Conservation (phyloP, 306 rosid species). For the Hippophae rhamnoides region DNA sequence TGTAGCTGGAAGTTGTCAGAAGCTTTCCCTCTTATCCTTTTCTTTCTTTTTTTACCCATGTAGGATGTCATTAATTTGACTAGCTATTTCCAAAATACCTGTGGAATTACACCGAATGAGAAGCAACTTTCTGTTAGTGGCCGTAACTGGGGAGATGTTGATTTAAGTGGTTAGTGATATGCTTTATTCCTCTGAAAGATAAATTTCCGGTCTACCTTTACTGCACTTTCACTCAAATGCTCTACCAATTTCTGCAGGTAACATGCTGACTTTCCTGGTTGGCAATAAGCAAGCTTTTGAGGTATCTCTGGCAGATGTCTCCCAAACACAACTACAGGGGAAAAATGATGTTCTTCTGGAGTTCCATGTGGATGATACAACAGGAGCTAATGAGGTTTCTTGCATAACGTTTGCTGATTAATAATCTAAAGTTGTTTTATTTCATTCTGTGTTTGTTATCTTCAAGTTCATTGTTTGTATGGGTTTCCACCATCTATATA, state of each 20-base stretch:
- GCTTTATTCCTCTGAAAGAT: slow-evolving; percentile 2
- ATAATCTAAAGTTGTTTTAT: background rate
- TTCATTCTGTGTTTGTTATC: background rate
- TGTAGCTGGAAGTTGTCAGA: no score
- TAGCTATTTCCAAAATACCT: slow-evolving; percentile 63
- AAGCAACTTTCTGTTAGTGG: slow-evolving; percentile 94
- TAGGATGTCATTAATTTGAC: slow-evolving; percentile 77
- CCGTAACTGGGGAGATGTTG: slow-evolving; percentile 97
- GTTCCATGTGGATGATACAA: slow-evolving; percentile 95
- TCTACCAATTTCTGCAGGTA: slow-evolving; percentile 43
- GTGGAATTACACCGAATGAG: slow-evolving; percentile 66
- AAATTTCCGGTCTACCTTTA: background rate
- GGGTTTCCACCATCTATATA: no score
- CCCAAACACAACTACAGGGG: slow-evolving; percentile 92
- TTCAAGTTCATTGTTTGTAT: background rate
- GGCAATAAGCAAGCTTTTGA: slow-evolving; percentile 97
- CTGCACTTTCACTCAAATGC: slow-evolving; percentile 1
- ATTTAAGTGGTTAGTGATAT: slow-evolving; percentile 64
- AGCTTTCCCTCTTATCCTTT: background rate
- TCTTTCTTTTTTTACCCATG: slow-evolving; percentile 12
- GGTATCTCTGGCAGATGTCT: slow-evolving; percentile 92
- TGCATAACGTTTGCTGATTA: background rate
- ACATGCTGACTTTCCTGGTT: slow-evolving; percentile 82
- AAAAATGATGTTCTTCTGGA: slow-evolving; percentile 88
- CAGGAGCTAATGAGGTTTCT: slow-evolving; percentile 91